These are phyloP conservation scores for Plasmodium yoelii DNA, from an alignment of 169 alveolate genomes.

Conservation along the genomic window DNA sequence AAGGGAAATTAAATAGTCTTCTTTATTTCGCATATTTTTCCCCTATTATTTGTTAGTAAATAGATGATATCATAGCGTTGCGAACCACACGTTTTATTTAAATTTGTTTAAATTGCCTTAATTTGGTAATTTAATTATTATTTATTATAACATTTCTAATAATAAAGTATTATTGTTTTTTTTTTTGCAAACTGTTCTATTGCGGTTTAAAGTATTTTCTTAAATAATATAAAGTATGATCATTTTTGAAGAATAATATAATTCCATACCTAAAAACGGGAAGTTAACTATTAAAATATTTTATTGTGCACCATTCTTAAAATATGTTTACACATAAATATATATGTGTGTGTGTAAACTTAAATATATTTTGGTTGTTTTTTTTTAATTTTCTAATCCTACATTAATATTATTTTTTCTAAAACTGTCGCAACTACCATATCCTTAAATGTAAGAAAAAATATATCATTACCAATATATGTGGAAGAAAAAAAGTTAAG, in stretches of 20 bases:
- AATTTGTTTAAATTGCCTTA: not conserved
- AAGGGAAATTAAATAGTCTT: constrained; percentile 34
- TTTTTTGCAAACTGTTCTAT: too few relatives aligned
- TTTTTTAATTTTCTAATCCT: not conserved
- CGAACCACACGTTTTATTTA: not conserved
- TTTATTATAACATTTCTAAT: too few relatives aligned
- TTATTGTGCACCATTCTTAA: not conserved
- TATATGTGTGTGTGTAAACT: not conserved
- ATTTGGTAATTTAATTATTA: too few relatives aligned
- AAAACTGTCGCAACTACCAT: not conserved
- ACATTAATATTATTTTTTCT: constrained; percentile 11
- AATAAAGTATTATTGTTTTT: too few relatives aligned
- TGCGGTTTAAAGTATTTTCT: not conserved
- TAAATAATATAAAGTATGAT: not conserved
- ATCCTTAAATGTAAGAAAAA: not conserved
- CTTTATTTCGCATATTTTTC: constrained; percentile 51
- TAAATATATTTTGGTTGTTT: not conserved
- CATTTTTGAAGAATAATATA: constrained; percentile 22
- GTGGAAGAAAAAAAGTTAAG: not conserved
- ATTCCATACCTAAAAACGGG: not conserved
- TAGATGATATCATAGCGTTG: not conserved
- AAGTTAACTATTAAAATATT: not conserved
- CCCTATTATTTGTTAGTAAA: constrained; percentile 1
- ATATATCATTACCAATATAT: not conserved
- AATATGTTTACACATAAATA: not conserved